Evolutionary conservation across 345 rosid genomes (phyloP), one percentile per base, ranked within the genome.

Genomic region (Syzygium oleosum): DNA sequence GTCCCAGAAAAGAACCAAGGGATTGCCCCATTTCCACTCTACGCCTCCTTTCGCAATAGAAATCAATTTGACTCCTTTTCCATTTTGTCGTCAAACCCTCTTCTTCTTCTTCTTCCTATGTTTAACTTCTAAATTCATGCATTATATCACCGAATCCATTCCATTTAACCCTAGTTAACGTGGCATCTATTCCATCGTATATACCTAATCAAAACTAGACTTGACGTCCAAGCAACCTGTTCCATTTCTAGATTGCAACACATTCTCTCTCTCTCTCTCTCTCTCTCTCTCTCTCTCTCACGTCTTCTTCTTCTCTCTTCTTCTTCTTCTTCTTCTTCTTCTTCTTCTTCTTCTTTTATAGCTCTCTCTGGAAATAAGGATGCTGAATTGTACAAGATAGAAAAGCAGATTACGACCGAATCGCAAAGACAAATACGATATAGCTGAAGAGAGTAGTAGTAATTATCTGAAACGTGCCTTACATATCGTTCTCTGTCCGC

Each of bases 201-300:
- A 88, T 87, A 94, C 92, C 86, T 84, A 88, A 94, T 84, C 88
- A 90, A 85, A 92, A 55, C 92, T 90, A 89, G 88, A 92, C 99
- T 94, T 95, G 94, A 90, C 94, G 93, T 96, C 92, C 98, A 97
- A 94, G 99, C 86, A 94, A 96, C 89, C 94, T 34, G 34, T n/a
- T 15, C 54, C 84, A 80, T 46, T 41, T 78, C 38, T 55, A 56
- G 59, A 23, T 80, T 53, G 5, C 0, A 51, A 68, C 52, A 51
- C 9, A 41, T 41, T 38, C 31, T 19, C 56, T 78, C 29, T 65
- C 51, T 59, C 25, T 49, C 38, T 51, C 25, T 84, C 79, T 51
- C 88, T 86, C 79, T 29, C 52, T 84, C 86, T 53, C 49, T 27
- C 8, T 5, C 65, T 0, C n/a, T 2, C 8, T 15, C 78, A 2